Percentiles rank a stretch among this genome's conserved stretches.
phyloP scores from a whole-genome alignment of 2,329 filamentous ascomycete species.

The Triangularia verruculosa region DNA sequence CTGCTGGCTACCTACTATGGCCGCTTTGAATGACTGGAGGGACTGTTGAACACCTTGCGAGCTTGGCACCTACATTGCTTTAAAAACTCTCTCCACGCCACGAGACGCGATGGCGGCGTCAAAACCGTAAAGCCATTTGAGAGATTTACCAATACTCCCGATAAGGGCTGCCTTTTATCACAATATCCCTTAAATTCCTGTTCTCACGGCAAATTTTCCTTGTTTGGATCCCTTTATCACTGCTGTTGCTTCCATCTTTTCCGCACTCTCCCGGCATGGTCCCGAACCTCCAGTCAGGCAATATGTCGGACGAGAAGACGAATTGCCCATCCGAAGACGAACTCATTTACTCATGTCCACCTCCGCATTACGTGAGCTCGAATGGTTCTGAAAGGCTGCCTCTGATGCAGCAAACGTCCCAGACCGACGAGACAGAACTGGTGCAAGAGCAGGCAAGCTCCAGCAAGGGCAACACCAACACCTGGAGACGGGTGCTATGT shows the following conservation, averaged over 20 bases:
- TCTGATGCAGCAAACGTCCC: background rate
- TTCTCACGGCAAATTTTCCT: too few species aligned
- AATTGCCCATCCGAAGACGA: background rate
- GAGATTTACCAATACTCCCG: background rate
- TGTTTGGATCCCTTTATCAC: too few species aligned
- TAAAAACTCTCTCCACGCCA: too few species aligned
- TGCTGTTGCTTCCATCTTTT: too few species aligned
- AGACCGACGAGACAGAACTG: slow-evolving; percentile 11
- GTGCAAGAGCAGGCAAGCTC: slow-evolving; percentile 5
- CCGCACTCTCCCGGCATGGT: background rate
- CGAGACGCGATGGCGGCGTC: too few species aligned
- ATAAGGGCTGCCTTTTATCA: background rate
- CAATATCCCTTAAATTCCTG: too few species aligned
- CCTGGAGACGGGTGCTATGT: slow-evolving; percentile 8
- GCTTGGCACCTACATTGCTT: too few species aligned
- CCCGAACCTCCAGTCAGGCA: background rate
- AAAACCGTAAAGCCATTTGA: background rate
- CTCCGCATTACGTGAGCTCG: too few species aligned
- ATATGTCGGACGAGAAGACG: background rate
- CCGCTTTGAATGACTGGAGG: background rate
- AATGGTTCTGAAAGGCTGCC: too few species aligned
- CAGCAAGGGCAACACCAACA: slow-evolving; percentile 10
- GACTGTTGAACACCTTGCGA: background rate
- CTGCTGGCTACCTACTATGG: background rate
- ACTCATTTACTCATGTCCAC: too few species aligned